These are phyloP conservation scores for Cyberlindnera americana DNA, from an alignment of 805 yeast species.

Conservation along the genomic window DNA sequence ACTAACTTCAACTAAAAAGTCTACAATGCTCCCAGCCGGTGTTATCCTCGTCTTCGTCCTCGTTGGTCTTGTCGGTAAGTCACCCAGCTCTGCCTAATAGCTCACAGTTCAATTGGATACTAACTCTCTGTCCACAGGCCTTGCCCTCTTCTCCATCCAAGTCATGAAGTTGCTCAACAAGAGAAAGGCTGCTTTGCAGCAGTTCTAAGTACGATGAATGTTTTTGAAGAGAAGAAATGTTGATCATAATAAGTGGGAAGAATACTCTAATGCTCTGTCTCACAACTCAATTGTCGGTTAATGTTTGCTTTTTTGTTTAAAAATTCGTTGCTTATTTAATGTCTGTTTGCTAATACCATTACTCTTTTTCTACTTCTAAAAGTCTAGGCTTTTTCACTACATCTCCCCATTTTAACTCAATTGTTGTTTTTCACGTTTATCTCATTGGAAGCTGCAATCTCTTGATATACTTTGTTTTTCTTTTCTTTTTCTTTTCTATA, in stretches of 20 bases:
- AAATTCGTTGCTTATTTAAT: conserved; percentile 1
- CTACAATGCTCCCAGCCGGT: conserved; percentile 32
- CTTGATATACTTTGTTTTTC: neutral
- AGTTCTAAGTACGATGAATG: conserved; percentile 21
- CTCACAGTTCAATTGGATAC: no score
- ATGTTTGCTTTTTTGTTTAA: neutral
- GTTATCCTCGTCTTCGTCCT: conserved; percentile 31
- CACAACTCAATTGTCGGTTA: no score
- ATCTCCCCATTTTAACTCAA: no score
- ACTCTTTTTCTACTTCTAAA: neutral
- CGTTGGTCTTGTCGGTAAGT: conserved; percentile 28
- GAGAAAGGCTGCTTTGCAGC: conserved; percentile 27
- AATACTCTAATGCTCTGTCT: no score
- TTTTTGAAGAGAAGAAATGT: no score
- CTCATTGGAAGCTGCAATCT: no score
- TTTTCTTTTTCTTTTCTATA: neutral
- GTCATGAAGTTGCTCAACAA: conserved; percentile 15
- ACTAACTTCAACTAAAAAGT: neutral
- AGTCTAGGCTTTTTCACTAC: neutral
- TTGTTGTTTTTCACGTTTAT: no score
- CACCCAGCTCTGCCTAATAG: no score
- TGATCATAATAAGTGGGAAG: no score
- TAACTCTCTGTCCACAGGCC: conserved; percentile 12
- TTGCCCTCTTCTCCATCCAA: conserved; percentile 16
- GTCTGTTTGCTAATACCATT: conserved; percentile 3